Conservation (phyloP, 345 rosid genomes). For the Nephelium lappaceum region DNA sequence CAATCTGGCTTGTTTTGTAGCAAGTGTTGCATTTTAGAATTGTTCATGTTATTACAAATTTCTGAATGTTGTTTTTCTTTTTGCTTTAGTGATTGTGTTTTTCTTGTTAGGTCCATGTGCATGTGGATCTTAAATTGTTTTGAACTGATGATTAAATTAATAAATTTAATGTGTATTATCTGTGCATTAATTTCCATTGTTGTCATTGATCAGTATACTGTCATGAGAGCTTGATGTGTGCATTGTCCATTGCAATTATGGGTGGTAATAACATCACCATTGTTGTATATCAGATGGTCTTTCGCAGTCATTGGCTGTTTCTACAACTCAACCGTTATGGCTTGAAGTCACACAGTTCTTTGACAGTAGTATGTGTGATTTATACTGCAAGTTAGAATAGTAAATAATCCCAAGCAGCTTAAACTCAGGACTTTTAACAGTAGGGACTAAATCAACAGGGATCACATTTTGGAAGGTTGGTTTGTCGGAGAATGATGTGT, state of each 20-base stretch:
- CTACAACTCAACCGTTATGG: not conserved
- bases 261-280: not conserved
- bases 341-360: not conserved
- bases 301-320: not conserved
- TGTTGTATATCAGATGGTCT: not conserved
- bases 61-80: not conserved
- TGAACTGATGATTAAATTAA: conserved; percentile 16
- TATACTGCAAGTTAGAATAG: too few relatives aligned
- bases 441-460: too few relatives aligned
- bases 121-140: conserved; percentile 21
- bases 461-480: too few relatives aligned
- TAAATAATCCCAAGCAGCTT: too few relatives aligned
- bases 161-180: not conserved
- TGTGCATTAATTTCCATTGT: not conserved
- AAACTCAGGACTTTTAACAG: too few relatives aligned
- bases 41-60: conserved; percentile 9
- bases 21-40: not conserved
- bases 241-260: not conserved
- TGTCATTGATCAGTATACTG: not conserved
- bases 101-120: not conserved
- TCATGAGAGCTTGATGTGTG: not conserved
- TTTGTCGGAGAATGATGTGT: too few relatives aligned
- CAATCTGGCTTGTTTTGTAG: conserved; percentile 23
- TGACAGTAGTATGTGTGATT: too few relatives aligned
- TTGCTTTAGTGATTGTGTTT: not conserved